phyloP scores from a whole-genome alignment of 1,284 basidiomycete genomes.

The Microbotryum scabiosae region DNA sequence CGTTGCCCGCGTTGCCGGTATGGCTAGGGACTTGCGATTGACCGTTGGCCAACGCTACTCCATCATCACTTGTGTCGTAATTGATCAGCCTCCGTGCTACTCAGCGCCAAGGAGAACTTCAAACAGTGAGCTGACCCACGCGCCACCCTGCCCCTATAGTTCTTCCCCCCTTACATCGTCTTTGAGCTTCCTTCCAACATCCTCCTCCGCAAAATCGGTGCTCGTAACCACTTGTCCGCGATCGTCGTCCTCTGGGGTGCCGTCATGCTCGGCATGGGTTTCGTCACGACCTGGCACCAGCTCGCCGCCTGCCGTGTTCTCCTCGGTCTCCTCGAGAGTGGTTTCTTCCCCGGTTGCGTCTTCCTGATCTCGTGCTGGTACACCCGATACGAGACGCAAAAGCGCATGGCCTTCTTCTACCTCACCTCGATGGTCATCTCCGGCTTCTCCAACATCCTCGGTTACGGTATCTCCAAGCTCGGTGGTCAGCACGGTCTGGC shows the following conservation, averaged over 20 bases:
- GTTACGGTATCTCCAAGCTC: conserved; percentile 38
- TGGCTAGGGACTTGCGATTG: conserved; percentile 34
- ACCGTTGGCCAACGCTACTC: conserved; percentile 40
- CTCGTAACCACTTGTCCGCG: conserved; percentile 37
- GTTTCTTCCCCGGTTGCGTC: conserved; percentile 36
- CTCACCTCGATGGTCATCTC: conserved; percentile 39
- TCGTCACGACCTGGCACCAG: conserved; percentile 36
- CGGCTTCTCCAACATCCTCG: conserved; percentile 44
- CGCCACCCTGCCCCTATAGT: conserved; percentile 12
- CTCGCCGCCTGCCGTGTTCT: conserved; percentile 42
- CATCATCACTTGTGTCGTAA: conserved; percentile 1
- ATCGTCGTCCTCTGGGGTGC: conserved; percentile 41
- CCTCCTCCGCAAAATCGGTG: conserved; percentile 40
- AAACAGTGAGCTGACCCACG: too few species aligned
- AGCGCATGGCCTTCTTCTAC: conserved; percentile 43
- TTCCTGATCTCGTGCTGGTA: conserved; percentile 46
- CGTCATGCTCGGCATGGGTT: conserved; percentile 42
- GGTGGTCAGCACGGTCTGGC: conserved; percentile 28
- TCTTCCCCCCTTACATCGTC: conserved; percentile 40
- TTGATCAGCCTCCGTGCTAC: too few species aligned
- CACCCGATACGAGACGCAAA: conserved; percentile 43
- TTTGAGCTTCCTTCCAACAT: conserved; percentile 34
- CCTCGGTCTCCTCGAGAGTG: conserved; percentile 41
- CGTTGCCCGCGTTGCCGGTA: conserved; percentile 38
- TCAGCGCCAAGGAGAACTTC: too few species aligned